Base-by-base conservation (phyloP, 352 stramenopile species). In the Phytophthora hybrid region DNA sequence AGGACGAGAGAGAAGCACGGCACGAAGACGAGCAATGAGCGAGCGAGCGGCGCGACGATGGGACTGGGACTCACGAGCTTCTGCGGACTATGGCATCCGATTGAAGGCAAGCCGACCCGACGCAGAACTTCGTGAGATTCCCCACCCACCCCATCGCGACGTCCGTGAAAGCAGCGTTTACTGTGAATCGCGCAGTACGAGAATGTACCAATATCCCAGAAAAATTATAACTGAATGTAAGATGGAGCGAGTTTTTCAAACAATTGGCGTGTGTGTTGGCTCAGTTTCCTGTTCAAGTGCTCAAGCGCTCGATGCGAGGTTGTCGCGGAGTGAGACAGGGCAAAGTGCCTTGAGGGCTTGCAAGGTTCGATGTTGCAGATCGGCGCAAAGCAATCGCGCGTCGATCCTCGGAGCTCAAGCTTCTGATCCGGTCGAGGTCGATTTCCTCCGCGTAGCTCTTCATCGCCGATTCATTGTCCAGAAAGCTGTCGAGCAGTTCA, bases 201-300 rank as follows among this genome's bases (percentile, higher is more conserved):
- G 64, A 57, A 57, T 79, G 71, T 79, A 78, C 54, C 54, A 75
- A 52, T 76, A 80, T 55, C 37, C 59, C 58, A 75, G 74, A 80
- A 78, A 82, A 82, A 82, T 59, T 72, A 74, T 71, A 78, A 70
- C 74, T 54, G 31, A 79, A 78, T 82, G 76, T 82, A 80, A 60
- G 76, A 82, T 80, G 76, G 76, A 82, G 72, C 71, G 63, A 79
- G 41, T 60, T 80, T 82, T 80, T 78, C 34, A 73, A 70, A 55
- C 55, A 13, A 76, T 59, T 8, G 19, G 52, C 54, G 52, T 4
- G 46, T 60, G 18, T 32, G 5, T 19, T 58, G 23, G 18, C 51
- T 61, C 53, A 21, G 19, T 26, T 52, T 41, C 3, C 32, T 37
- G 26, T 29, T 4, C 55, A 18, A 73, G 41, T 51, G 18, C 23